Percentiles rank a stretch among this genome's conserved stretches.
Evolutionary conservation across 164 flowering plant species (phyloP).

Genomic region (Sedum album): DNA sequence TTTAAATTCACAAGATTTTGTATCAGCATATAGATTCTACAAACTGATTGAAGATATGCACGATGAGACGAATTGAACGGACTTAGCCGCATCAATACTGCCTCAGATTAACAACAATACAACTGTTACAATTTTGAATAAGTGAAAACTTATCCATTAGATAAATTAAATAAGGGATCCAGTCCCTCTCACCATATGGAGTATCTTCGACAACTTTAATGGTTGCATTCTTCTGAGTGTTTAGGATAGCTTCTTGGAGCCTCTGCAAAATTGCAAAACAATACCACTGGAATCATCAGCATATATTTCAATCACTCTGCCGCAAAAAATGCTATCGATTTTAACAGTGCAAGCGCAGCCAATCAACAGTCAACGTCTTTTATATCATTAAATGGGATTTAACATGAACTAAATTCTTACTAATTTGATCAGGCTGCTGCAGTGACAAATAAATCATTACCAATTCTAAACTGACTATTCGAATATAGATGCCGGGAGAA

Average conservation of each 20-base stretch:
- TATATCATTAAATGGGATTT: background rate
- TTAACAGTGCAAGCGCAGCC: background rate
- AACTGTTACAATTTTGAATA: background rate
- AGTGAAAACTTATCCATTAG: background rate
- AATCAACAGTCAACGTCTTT: background rate
- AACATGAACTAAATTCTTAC: background rate
- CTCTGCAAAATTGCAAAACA: conserved; percentile 30
- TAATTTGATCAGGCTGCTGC: background rate
- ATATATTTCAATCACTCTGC: background rate
- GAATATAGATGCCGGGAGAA: background rate
- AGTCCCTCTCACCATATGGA: conserved; percentile 45
- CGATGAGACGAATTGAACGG: background rate
- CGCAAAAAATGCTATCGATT: background rate
- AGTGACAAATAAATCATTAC: background rate
- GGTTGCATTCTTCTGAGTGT: conserved; percentile 72
- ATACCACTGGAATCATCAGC: background rate
- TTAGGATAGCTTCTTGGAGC: conserved; percentile 64
- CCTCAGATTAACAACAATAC: conserved; percentile 4
- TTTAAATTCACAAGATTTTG: background rate
- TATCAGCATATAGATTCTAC: background rate
- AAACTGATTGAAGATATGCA: background rate
- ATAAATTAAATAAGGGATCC: background rate
- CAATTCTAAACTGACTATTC: background rate
- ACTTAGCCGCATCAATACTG: background rate
- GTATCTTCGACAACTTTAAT: conserved; percentile 57